Base-by-base conservation (phyloP, 108 stramenopile genomes). In the Mediolabrus comicus region DNA sequence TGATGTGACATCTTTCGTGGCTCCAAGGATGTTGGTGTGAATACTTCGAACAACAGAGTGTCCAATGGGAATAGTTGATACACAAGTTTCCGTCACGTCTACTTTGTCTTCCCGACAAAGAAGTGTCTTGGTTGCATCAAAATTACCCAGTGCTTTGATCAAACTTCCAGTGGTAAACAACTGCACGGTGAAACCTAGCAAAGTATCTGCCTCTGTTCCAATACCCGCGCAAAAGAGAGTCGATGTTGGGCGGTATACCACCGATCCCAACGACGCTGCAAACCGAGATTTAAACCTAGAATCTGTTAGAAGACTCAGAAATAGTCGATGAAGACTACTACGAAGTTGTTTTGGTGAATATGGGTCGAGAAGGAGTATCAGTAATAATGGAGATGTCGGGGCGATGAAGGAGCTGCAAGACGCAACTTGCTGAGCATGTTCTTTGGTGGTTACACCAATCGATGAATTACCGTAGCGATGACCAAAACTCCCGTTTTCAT, bases 141-240 rank as follows among this genome's bases (percentile, higher is more conserved):
- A 63, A 75, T 84, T 87, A 35, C 94, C 89, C 24, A 95, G 78
- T 2, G 94, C 91, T 38, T 83, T 84, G 6, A 96, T 88, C 30
- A 96, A 71, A 83, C 92, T 93, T 51, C 89, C 90, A 11, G 90
- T 91, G 3, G 95, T 96, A 65, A 96, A 93, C 53, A 96, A 84
- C 79, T 96, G 95, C 17, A 95, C 94, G 10, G 90, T 91, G 75
- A 95, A 95, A 69, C 87, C 85, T 28, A 95, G 65, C 27, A 87
- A 83, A 31, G 94, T 88, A 62, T 95, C 94, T 2, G 87, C 75
- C 57, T 95, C 94, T 6, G 94, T 92, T 13, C 95, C 95, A 22
- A 95, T 89, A 2, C 95, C 92, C 13, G 95, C 95, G 71, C 91
- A 92, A 71, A 92, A 95, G 31, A 92, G 51, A 7, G 90, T 92